Percentiles rank a stretch among this genome's conserved stretches.
Evolutionary conservation across 305 asterid species (phyloP).

Genomic region (Fraxinus greggii): DNA sequence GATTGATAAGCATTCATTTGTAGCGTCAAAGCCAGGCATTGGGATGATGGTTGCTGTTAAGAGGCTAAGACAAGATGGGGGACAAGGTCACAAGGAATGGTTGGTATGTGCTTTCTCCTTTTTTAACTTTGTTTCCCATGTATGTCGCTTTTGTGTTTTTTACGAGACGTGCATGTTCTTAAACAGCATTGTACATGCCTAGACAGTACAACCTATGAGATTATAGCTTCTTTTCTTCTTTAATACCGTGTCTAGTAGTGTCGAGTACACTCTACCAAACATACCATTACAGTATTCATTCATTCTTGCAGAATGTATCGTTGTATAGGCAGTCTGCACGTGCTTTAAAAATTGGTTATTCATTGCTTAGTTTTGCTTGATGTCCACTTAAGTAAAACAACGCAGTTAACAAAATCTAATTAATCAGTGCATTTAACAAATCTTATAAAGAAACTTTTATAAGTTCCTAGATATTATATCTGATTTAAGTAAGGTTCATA

Average conservation of each 20-base stretch:
- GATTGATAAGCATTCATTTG: constrained; percentile 58
- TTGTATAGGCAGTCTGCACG: background rate
- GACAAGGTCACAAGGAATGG: constrained; percentile 81
- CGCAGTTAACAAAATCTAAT: background rate
- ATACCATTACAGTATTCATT: background rate
- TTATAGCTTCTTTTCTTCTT: background rate
- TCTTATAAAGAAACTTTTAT: background rate
- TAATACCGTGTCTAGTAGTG: background rate
- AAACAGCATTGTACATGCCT: background rate
- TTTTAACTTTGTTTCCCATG: background rate
- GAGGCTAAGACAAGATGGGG: constrained; percentile 66
- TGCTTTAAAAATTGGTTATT: background rate
- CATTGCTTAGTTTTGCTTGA: background rate
- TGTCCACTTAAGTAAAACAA: background rate
- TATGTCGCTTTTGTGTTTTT: background rate
- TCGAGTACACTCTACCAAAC: background rate
- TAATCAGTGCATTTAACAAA: background rate
- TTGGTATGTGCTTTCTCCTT: constrained; percentile 40
- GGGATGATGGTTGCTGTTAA: constrained; percentile 66
- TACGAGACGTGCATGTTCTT: background rate
- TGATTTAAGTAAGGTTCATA: background rate
- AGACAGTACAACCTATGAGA: background rate
- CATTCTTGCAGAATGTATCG: background rate
- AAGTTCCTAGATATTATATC: background rate
- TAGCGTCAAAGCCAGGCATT: constrained; percentile 54